phyloP scores from a whole-genome alignment of 306 rosid genomes.

The Rubus idaeus region DNA sequence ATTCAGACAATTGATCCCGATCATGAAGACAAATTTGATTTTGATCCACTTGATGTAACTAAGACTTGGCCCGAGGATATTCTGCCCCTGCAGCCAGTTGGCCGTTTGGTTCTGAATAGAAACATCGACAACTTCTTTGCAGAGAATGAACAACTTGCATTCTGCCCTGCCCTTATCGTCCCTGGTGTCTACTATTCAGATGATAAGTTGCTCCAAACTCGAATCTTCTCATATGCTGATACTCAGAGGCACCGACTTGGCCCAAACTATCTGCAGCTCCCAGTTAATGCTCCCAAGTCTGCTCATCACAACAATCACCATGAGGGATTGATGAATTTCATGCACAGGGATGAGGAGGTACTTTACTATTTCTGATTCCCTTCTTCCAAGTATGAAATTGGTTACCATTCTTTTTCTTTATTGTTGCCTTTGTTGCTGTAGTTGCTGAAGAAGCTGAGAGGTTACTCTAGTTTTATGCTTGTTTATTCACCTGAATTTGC shows the following conservation, averaged over 20 bases:
- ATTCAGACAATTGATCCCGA: constrained; percentile 90
- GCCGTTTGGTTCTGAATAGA: constrained; percentile 87
- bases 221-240: constrained; percentile 84
- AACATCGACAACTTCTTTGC: constrained; percentile 95
- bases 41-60: constrained; percentile 93
- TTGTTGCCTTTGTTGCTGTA: not conserved
- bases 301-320: constrained; percentile 96
- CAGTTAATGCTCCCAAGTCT: constrained; percentile 84
- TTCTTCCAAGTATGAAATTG: not conserved
- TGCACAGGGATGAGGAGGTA: constrained; percentile 96
- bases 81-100: constrained; percentile 92
- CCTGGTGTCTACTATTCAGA: constrained; percentile 87
- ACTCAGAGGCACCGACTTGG: constrained; percentile 98
- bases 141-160: constrained; percentile 94
- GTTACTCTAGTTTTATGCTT: not conserved
- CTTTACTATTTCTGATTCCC: not conserved
- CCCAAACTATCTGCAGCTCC: constrained; percentile 93
- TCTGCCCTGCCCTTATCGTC: constrained; percentile 77
- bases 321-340: constrained; percentile 90
- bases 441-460: not conserved
- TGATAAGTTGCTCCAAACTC: constrained; percentile 88
- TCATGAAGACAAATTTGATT: constrained; percentile 81
- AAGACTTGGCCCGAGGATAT: constrained; percentile 98
- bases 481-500: constrained; percentile 7
- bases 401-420: not conserved